Conservation (phyloP, 2,329 filamentous ascomycete species). For the Xylariales sp. region DNA sequence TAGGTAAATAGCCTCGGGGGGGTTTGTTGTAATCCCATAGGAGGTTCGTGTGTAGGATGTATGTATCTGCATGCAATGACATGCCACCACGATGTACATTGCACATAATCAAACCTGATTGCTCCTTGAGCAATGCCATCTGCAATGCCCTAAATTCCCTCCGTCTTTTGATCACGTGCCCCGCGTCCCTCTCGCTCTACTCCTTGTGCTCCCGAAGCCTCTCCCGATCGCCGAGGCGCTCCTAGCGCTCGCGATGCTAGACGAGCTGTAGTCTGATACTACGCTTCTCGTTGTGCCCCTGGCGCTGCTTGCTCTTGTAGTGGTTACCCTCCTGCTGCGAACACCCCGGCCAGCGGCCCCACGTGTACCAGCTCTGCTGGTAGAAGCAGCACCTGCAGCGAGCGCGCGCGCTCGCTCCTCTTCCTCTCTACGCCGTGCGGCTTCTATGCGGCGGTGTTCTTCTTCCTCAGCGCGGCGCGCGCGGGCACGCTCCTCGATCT, state of each 20-base stretch:
- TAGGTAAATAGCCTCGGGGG: too few species aligned
- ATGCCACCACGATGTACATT: too few species aligned
- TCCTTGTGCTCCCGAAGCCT: constrained; percentile 45
- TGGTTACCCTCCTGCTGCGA: background rate
- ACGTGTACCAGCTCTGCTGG: constrained; percentile 9
- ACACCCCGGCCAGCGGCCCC: constrained; percentile 6
- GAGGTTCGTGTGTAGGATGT: too few species aligned
- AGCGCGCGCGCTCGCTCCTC: constrained; percentile 47
- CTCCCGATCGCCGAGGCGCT: constrained; percentile 39
- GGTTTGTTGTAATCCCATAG: too few species aligned
- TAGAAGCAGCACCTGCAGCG: constrained; percentile 8
- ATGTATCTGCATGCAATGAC: too few species aligned
- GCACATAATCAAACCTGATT: too few species aligned
- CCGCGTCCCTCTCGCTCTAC: too few species aligned
- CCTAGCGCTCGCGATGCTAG: constrained; percentile 26
- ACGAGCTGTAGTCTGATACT: constrained; percentile 21
- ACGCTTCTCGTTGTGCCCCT: constrained; percentile 27
- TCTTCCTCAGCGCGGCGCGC: constrained; percentile 82
- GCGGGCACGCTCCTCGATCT: constrained; percentile 69
- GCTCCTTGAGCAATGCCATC: too few species aligned
- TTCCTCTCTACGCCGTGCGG: constrained; percentile 59
- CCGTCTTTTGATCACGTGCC: too few species aligned
- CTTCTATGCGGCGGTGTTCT: constrained; percentile 70
- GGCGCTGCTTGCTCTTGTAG: constrained; percentile 4
- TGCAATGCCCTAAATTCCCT: too few species aligned